These are phyloP conservation scores for Blepharisma stoltei DNA, from an alignment of 73 alveolate species.

Conservation along the genomic window DNA sequence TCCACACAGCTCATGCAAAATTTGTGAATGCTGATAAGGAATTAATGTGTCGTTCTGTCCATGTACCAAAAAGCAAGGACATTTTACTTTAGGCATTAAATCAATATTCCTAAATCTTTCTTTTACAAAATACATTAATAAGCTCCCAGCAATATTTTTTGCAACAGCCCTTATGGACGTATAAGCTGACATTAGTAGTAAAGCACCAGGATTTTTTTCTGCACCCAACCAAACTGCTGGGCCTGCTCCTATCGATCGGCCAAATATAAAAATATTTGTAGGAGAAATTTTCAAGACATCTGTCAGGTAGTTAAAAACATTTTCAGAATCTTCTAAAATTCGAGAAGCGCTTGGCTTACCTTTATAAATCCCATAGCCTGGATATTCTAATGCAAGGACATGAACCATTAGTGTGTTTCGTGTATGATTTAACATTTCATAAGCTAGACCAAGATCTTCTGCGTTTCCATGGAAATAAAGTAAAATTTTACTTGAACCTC, in stretches of 20 bases:
- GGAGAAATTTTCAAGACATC: conserved; percentile 28
- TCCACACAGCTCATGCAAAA: conserved; percentile 70
- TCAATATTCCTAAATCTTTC: conserved; percentile 79
- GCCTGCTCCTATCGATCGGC: conserved; percentile 90
- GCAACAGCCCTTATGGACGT: conserved; percentile 80
- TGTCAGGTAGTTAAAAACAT: conserved; percentile 48
- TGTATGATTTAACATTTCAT: conserved; percentile 62
- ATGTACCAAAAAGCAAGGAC: conserved; percentile 93
- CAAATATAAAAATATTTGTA: conserved; percentile 73
- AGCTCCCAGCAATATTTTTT: conserved; percentile 60
- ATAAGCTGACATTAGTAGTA: conserved; percentile 73
- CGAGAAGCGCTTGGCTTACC: conserved; percentile 67
- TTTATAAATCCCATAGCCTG: conserved; percentile 83
- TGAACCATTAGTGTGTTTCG: conserved; percentile 65
- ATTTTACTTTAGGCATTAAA: conserved; percentile 64
- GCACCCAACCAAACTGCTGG: conserved; percentile 81
- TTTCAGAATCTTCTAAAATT: conserved; percentile 61
- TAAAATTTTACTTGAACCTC: conserved; percentile 55
- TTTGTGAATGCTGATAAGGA: conserved; percentile 82
- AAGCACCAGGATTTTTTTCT: conserved; percentile 63
- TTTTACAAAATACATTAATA: conserved; percentile 57
- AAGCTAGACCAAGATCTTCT: conserved; percentile 87
- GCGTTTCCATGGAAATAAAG: conserved; percentile 93
- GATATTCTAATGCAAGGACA: conserved; percentile 87
- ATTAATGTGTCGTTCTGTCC: conserved; percentile 90